These are phyloP conservation scores for Pestalotiopsis sp. DNA, from an alignment of 2,329 filamentous ascomycete genomes.

Conservation along the genomic window DNA sequence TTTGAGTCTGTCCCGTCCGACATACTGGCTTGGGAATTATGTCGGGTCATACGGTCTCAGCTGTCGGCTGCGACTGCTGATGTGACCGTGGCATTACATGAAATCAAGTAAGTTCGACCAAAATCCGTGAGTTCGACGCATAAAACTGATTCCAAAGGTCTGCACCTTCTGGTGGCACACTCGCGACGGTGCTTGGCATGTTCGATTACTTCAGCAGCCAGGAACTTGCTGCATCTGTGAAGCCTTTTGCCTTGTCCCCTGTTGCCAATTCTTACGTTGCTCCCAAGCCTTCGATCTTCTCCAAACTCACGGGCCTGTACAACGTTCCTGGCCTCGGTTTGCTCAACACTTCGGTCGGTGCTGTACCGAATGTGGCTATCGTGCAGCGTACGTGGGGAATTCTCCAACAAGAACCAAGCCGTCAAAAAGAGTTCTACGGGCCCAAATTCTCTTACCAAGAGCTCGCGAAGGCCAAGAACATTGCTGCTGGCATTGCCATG, in stretches of 20 bases:
- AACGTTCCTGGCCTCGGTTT: slow-evolving; percentile 56
- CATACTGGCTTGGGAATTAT: slow-evolving; percentile 57
- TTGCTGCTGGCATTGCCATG: slow-evolving; percentile 49
- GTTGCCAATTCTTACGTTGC: slow-evolving; percentile 44
- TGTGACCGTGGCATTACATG: slow-evolving; percentile 53
- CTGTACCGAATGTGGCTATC: slow-evolving; percentile 52
- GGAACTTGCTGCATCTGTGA: slow-evolving; percentile 47
- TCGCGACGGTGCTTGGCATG: slow-evolving; percentile 66
- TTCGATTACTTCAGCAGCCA: slow-evolving; percentile 55
- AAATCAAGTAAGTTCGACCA: slow-evolving; percentile 38
- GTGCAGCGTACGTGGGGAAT: slow-evolving; percentile 69
- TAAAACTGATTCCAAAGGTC: slow-evolving; percentile 35
- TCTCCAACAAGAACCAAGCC: slow-evolving; percentile 46
- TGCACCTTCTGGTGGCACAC: slow-evolving; percentile 65
- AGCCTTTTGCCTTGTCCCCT: slow-evolving; percentile 62
- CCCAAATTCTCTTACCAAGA: slow-evolving; percentile 63
- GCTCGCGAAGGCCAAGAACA: slow-evolving; percentile 53
- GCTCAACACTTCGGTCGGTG: slow-evolving; percentile 56
- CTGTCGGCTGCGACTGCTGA: slow-evolving; percentile 54
- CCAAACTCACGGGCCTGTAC: slow-evolving; percentile 53
- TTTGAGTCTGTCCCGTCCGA: slow-evolving; percentile 67
- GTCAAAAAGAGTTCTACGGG: slow-evolving; percentile 56
- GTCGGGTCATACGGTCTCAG: slow-evolving; percentile 52
- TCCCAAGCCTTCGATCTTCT: slow-evolving; percentile 40
- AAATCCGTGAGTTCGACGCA: not conserved